Percentiles rank a stretch among this genome's conserved stretches.
phyloP scores from a whole-genome alignment of 2,329 filamentous ascomycete genomes.

The Aphanocladium album region DNA sequence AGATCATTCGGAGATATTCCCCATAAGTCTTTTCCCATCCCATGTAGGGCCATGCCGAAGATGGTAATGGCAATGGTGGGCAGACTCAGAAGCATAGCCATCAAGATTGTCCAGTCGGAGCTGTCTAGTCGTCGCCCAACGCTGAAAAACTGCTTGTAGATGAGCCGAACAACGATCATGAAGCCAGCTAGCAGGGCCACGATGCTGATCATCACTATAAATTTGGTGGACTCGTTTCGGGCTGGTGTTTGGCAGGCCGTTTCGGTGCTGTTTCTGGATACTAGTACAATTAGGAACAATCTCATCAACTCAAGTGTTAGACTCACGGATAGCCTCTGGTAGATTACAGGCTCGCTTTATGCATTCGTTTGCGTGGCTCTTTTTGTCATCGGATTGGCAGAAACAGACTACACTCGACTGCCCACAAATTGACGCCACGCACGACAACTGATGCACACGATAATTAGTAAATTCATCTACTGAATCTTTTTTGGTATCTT shows the following conservation, averaged over 20 bases:
- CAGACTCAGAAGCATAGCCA: slow-evolving; percentile 22
- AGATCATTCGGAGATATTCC: slow-evolving; percentile 33
- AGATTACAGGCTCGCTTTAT: not conserved
- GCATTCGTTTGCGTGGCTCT: not conserved
- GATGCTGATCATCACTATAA: not conserved
- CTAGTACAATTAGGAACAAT: not conserved
- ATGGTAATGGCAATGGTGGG: slow-evolving; percentile 26
- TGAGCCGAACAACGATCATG: slow-evolving; percentile 33
- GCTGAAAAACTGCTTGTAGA: slow-evolving; percentile 28
- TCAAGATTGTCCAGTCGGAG: slow-evolving; percentile 31
- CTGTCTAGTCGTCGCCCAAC: slow-evolving; percentile 26
- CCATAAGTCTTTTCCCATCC: slow-evolving; percentile 42
- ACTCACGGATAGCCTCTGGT: not conserved
- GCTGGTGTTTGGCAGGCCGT: not conserved
- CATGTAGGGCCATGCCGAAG: slow-evolving; percentile 26
- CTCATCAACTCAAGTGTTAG: not conserved
- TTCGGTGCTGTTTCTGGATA: not conserved
- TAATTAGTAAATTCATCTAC: not conserved
- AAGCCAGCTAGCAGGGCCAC: slow-evolving; percentile 17
- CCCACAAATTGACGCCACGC: not conserved
- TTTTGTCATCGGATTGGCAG: not conserved
- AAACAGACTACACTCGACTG: not conserved
- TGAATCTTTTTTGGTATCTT: not conserved
- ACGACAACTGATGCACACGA: not conserved
- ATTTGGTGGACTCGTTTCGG: not conserved